These are phyloP conservation scores for Metarhizium anisopliae DNA, from an alignment of 2,329 filamentous ascomycete species.

Conservation along the genomic window DNA sequence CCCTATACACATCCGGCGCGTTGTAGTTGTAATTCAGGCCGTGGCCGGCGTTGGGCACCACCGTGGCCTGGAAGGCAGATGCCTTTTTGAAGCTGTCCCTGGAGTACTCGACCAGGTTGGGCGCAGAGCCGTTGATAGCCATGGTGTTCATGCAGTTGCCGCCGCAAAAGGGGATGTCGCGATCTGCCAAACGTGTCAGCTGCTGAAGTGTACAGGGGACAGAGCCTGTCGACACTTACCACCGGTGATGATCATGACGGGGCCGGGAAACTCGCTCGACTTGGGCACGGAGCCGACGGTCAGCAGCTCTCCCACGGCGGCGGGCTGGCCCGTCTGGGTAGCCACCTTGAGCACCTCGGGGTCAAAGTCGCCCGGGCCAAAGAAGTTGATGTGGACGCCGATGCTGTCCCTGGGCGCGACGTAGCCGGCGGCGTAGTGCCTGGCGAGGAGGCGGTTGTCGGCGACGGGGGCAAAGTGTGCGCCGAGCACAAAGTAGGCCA, in stretches of 20 bases:
- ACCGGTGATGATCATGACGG: slow-evolving; percentile 51
- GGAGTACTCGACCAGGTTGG: slow-evolving; percentile 32
- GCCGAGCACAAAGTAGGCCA: slow-evolving; percentile 32
- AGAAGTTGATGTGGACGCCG: slow-evolving; percentile 43
- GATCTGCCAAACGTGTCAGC: slow-evolving; percentile 19
- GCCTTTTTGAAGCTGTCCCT: slow-evolving; percentile 33
- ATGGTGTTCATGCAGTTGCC: slow-evolving; percentile 45
- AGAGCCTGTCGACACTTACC: slow-evolving; percentile 19
- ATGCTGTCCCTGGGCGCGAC: slow-evolving; percentile 35
- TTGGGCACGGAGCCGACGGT: slow-evolving; percentile 35
- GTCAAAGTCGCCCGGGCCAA: slow-evolving; percentile 46
- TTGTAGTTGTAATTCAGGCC: slow-evolving; percentile 39
- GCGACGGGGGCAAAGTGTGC: slow-evolving; percentile 38
- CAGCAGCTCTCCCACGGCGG: slow-evolving; percentile 48
- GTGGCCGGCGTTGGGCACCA: slow-evolving; percentile 44
- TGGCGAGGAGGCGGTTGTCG: slow-evolving; percentile 16
- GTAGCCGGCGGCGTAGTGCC: slow-evolving; percentile 40
- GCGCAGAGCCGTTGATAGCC: slow-evolving; percentile 24
- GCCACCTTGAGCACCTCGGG: slow-evolving; percentile 37
- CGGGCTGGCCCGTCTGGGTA: slow-evolving; percentile 42
- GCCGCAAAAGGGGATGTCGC: slow-evolving; percentile 50
- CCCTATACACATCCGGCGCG: slow-evolving; percentile 20
- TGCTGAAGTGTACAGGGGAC: neutral
- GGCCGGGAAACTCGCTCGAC: slow-evolving; percentile 36
- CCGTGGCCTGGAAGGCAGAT: slow-evolving; percentile 39